Evolutionary conservation across 2,329 filamentous ascomycete genomes (phyloP), one percentile per base, ranked within the genome.

Genomic region (Helminthosporium solani): DNA sequence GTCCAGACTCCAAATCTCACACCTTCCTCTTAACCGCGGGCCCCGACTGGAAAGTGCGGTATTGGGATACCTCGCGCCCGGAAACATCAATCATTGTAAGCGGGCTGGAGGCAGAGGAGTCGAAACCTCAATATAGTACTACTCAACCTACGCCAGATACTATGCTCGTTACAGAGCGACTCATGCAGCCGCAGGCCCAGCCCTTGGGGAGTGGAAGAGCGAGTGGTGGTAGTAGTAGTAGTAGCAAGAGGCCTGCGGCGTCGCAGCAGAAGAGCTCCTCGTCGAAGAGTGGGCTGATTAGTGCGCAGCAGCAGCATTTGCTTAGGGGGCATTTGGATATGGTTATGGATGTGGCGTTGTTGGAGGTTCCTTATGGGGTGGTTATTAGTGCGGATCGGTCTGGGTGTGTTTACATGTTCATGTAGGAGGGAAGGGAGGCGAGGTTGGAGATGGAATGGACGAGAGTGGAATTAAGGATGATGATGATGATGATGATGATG

Each of bases 351-450:
- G 84, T 96, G 56, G 87, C 87, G n/a, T 74, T 97, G 63, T 70
- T 99, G 57, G 90, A 96, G 74, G 78, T 82, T 54, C 94, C 94
- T 19, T 96, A 95, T 69, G 87, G 87, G 3, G 96, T 97, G 89
- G 87, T 91, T 27, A 78, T 97, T 40, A 95, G 88, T 56, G 91
- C 87, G 43, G 94, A 99, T 75, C 79, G 92, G 58, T 88, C 86
- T 31, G 94, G 94, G 0, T 85, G 92, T 67, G 84, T 97, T 36
- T 95, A 94, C 77, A 85, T 96, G 42, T 95, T 83, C 67, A 80
- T 82, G 65, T 85, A 41, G 28, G 25, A 7, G 36, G 15, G 16
- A n/a, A n/a, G 6, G 3, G 18, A 34, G 23, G 9, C 9, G 23
- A 9, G 23, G 23, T 6, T 5, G 23, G 23, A 25, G 23, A 5